Percentiles rank a stretch among this genome's conserved stretches.
These are phyloP conservation scores for Heracleum sosnowskyi DNA, from an alignment of 129 eudicot species.

Conservation along the genomic window DNA sequence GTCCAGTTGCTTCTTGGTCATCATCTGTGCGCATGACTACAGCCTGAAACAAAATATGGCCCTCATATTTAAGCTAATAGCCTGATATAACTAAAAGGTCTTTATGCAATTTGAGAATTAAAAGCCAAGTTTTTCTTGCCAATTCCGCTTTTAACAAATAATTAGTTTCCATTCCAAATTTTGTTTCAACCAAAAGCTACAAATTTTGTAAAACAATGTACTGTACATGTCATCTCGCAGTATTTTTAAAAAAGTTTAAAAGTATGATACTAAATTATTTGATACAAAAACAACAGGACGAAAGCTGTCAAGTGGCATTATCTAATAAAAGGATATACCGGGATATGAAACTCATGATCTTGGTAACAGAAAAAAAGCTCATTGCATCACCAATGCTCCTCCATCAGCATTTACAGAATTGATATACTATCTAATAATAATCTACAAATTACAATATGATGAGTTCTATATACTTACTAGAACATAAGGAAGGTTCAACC, in stretches of 20 bases:
- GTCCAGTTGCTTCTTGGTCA: constrained; percentile 37
- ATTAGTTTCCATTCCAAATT: not conserved
- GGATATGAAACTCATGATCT: not conserved
- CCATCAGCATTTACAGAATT: not conserved
- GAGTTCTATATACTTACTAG: constrained; percentile 38
- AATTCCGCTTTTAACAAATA: not conserved
- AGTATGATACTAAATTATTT: not conserved
- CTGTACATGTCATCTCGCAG: not conserved
- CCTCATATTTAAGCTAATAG: not conserved
- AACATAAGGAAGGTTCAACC: constrained; percentile 74
- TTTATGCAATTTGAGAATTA: not conserved
- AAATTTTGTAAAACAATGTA: not conserved
- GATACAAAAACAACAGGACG: not conserved
- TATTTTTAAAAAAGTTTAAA: too few relatives aligned
- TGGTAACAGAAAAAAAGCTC: not conserved
- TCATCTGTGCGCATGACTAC: constrained; percentile 57
- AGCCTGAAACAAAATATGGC: constrained; percentile 37
- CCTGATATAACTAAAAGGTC: not conserved
- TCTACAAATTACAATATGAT: not conserved
- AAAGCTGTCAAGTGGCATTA: not conserved
- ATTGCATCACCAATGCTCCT: not conserved
- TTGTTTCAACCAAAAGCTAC: not conserved
- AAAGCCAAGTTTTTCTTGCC: not conserved
- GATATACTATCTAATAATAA: not conserved
- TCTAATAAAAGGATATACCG: not conserved